A percentile compares a stretch with the other conserved stretches of the same genome.
Conservation (phyloP, 306 rosid genomes). For the Cicer arietinum region DNA sequence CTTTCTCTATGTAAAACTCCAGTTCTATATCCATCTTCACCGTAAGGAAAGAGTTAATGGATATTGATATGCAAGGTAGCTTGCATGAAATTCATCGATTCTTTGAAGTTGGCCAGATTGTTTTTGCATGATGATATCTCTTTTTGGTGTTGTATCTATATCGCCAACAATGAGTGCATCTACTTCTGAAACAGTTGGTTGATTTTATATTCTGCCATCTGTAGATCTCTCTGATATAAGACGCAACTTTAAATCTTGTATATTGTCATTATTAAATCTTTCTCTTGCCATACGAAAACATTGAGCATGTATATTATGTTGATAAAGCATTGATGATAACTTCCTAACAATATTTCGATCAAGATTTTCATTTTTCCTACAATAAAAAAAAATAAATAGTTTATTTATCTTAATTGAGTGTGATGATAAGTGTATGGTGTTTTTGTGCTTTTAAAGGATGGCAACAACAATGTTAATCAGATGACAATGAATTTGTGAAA, state of each 20-base stretch:
- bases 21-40: constrained; percentile 9
- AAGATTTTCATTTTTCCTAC: background rate
- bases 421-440: too few relatives aligned
- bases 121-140: constrained; percentile 2
- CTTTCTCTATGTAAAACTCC: background rate
- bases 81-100: background rate
- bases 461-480: too few relatives aligned
- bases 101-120: constrained; percentile 4
- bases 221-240: background rate
- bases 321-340: constrained; percentile 11
- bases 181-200: background rate
- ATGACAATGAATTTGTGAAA: too few relatives aligned
- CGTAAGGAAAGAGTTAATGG: constrained; percentile 3
- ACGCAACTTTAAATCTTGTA: background rate
- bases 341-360: background rate
- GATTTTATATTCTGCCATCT: background rate
- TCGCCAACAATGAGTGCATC: constrained; percentile 14
- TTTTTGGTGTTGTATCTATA: constrained; percentile 1
- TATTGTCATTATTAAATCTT: background rate
- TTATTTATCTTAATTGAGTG: too few relatives aligned
- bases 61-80: constrained; percentile 7
- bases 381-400: too few relatives aligned
- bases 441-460: too few relatives aligned
- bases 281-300: constrained; percentile 13
- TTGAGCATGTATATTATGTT: background rate